Percentiles rank a stretch among this genome's conserved stretches.
Conservation (phyloP, 352 stramenopile species). For the Pythium rishiriense region DNA sequence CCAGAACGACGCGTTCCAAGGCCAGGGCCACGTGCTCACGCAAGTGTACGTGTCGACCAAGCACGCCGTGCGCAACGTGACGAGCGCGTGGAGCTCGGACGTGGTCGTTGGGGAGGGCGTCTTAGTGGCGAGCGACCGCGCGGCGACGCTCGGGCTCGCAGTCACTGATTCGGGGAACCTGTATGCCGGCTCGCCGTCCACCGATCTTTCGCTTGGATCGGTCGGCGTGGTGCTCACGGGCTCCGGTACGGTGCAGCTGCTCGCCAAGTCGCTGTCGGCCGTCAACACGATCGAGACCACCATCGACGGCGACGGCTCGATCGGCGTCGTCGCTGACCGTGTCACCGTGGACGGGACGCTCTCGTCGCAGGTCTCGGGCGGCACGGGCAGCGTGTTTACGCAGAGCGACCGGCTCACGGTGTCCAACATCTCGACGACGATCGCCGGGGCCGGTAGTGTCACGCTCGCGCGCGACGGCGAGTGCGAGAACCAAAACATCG, state of each 20-base stretch:
- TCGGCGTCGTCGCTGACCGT: slow-evolving; percentile 29
- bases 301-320: slow-evolving; percentile 16
- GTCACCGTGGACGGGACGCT: slow-evolving; percentile 24
- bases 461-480: slow-evolving; percentile 32
- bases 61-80: slow-evolving; percentile 23
- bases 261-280: slow-evolving; percentile 7
- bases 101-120: slow-evolving; percentile 31
- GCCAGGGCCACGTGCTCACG: slow-evolving; percentile 34
- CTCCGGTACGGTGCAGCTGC: slow-evolving; percentile 17
- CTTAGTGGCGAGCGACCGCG: slow-evolving; percentile 12
- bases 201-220: not conserved
- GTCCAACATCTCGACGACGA: slow-evolving; percentile 20
- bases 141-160: not conserved
- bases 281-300: slow-evolving; percentile 3
- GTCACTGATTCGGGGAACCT: slow-evolving; percentile 13
- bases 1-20: slow-evolving; percentile 18
- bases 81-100: slow-evolving; percentile 19
- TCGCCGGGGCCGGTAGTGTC: slow-evolving; percentile 35
- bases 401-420: slow-evolving; percentile 25
- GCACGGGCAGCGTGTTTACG: slow-evolving; percentile 34
- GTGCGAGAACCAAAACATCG: slow-evolving; percentile 29
- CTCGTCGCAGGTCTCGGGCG: slow-evolving; percentile 29
- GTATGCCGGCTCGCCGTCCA: not conserved
- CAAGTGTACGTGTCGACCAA: slow-evolving; percentile 29
- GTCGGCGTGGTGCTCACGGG: slow-evolving; percentile 24